Conservation (phyloP, 805 yeast species). For the Lipomyces yamadae region DNA sequence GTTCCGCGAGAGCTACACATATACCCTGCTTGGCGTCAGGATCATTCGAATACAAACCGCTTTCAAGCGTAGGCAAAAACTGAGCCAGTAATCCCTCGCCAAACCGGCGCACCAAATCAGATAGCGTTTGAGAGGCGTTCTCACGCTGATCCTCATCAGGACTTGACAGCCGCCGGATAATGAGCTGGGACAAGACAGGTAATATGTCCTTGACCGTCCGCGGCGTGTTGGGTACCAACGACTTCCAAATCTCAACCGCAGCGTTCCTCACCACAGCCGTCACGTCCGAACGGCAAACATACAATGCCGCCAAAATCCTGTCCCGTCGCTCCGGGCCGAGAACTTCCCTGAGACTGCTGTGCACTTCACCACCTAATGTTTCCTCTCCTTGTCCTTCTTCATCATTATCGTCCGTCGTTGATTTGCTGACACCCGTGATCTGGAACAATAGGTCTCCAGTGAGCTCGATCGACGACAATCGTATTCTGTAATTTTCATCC, state of each 20-base stretch:
- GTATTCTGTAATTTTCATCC: conserved; percentile 80
- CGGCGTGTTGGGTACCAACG: conserved; percentile 94
- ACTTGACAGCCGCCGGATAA: conserved; percentile 84
- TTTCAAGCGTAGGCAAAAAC: conserved; percentile 81
- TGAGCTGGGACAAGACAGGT: conserved; percentile 77
- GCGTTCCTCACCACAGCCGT: conserved; percentile 86
- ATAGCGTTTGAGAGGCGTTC: conserved; percentile 91
- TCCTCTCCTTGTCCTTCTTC: conserved; percentile 51
- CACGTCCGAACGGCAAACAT: conserved; percentile 91
- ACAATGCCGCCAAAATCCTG: conserved; percentile 79
- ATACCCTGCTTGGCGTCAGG: conserved; percentile 94
- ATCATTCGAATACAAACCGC: conserved; percentile 61
- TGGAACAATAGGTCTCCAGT: conserved; percentile 94
- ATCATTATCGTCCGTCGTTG: conserved; percentile 51
- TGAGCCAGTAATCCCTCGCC: conserved; percentile 86
- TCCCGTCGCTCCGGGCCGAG: conserved; percentile 90
- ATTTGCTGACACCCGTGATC: conserved; percentile 81
- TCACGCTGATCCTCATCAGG: conserved; percentile 75
- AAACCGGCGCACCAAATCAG: conserved; percentile 92
- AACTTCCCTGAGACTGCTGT: conserved; percentile 69
- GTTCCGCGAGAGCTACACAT: conserved; percentile 88
- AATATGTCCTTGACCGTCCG: conserved; percentile 89
- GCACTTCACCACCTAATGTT: conserved; percentile 52
- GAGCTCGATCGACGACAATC: conserved; percentile 91
- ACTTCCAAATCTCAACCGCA: conserved; percentile 95